Evolutionary conservation across 2,329 filamentous ascomycete species (phyloP).

Genomic region (Aspergillus hortae): DNA sequence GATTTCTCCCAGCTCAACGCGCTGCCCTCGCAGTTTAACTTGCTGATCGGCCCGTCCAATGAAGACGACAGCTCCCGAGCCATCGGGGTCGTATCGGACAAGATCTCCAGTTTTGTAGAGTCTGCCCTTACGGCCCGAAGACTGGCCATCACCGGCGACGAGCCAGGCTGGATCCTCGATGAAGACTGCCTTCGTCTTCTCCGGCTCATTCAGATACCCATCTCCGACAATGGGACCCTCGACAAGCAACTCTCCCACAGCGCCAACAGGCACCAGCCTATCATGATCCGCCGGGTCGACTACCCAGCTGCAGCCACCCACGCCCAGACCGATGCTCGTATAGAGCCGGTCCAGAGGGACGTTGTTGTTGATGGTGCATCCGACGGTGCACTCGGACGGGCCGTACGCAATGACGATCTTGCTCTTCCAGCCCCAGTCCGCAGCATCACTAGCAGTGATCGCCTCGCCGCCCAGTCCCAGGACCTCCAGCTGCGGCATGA

Average conservation of each 20-base stretch:
- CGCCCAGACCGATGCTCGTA: slow-evolving; percentile 13
- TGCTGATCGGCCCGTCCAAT: slow-evolving; percentile 33
- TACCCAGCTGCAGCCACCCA: slow-evolving; percentile 20
- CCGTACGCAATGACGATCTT: slow-evolving; percentile 1
- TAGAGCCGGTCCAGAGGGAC: slow-evolving; percentile 5
- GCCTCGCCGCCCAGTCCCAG: slow-evolving; percentile 10
- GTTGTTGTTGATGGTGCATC: neutral
- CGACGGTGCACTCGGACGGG: slow-evolving; percentile 3
- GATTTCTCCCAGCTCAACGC: slow-evolving; percentile 34
- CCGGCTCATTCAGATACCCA: slow-evolving; percentile 35
- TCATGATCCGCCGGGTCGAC: slow-evolving; percentile 21
- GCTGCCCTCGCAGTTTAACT: slow-evolving; percentile 34
- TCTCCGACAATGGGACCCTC: slow-evolving; percentile 39
- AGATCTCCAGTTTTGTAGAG: slow-evolving; percentile 38
- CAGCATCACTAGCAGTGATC: neutral
- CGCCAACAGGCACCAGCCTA: slow-evolving; percentile 8
- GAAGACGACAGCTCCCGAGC: slow-evolving; percentile 24
- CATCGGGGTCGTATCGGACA: slow-evolving; percentile 26
- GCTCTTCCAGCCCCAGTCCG: neutral
- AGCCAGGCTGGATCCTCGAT: slow-evolving; percentile 22
- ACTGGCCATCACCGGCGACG: neutral
- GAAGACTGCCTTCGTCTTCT: slow-evolving; percentile 22
- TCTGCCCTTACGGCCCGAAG: slow-evolving; percentile 1
- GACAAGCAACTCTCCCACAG: slow-evolving; percentile 40
- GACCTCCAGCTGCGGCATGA: slow-evolving; percentile 7